Conservation (phyloP, 2,329 filamentous ascomycete species). For the Phyllosticta citribraziliensis region DNA sequence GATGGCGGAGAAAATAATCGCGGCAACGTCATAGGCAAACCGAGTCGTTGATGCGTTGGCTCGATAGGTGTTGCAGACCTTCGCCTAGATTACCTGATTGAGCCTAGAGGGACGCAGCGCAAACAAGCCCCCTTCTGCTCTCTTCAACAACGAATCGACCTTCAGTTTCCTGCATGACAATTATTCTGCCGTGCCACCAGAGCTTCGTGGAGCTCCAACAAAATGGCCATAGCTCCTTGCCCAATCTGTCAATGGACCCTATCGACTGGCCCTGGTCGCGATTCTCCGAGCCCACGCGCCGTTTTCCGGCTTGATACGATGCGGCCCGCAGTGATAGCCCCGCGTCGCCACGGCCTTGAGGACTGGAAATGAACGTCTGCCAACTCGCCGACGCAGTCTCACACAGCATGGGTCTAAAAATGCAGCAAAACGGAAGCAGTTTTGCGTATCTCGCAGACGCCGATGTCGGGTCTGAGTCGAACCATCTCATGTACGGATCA, state of each 20-base stretch:
- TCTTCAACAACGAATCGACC: too few species aligned
- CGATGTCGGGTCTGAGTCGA: not conserved
- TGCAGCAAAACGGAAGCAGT: not conserved
- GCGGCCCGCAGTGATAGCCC: constrained; percentile 4
- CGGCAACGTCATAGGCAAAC: constrained; percentile 10
- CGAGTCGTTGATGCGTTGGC: not conserved
- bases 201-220: not conserved
- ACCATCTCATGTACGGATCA: not conserved
- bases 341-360: not conserved
- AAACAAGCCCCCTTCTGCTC: too few species aligned
- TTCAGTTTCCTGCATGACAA: not conserved
- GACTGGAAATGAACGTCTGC: not conserved
- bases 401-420: not conserved
- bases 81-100: too few species aligned
- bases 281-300: constrained; percentile 5
- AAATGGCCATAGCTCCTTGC: constrained; percentile 5
- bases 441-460: not conserved
- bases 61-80: too few species aligned
- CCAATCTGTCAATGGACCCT: not conserved
- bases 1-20: constrained; percentile 36
- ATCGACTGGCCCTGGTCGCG: constrained; percentile 4
- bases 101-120: too few species aligned
- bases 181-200: not conserved
- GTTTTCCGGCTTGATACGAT: constrained; percentile 8
- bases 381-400: not conserved